Evolutionary conservation across 441 rosid species (phyloP).

Genomic region (Metrosideros polymorpha): DNA sequence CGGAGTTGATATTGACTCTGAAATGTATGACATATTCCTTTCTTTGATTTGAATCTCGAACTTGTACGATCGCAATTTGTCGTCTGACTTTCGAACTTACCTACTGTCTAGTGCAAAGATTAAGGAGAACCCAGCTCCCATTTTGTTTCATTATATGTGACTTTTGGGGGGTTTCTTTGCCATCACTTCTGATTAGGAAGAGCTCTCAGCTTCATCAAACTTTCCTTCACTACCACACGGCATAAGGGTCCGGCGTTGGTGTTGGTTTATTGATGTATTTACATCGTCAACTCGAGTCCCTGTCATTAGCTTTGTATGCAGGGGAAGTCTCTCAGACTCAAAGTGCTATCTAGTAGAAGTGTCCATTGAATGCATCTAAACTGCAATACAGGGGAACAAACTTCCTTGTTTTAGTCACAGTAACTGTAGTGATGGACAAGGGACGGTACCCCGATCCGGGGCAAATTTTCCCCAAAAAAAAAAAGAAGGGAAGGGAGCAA

Average conservation of each 20-base stretch:
- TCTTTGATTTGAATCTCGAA: neutral
- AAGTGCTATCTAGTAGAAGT: neutral
- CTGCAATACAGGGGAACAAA: too few relatives aligned
- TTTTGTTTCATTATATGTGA: neutral
- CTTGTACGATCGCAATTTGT: neutral
- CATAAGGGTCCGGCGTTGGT: neutral
- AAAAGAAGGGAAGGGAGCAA: neutral
- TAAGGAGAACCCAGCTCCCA: neutral
- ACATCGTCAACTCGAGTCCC: neutral
- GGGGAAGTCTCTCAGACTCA: neutral
- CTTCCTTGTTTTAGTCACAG: neutral
- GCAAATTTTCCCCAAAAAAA: neutral
- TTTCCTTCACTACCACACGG: neutral
- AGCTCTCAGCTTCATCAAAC: neutral
- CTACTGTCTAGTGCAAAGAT: neutral
- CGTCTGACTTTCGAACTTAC: neutral
- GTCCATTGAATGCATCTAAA: too few relatives aligned
- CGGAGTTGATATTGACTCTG: neutral
- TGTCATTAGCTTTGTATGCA: neutral
- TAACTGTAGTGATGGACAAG: neutral
- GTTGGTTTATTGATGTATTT: neutral
- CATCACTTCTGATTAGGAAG: neutral
- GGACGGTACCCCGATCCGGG: neutral
- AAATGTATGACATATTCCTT: neutral
- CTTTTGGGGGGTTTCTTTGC: neutral